Base-by-base conservation (phyloP, 2,329 filamentous ascomycete species). In the Sclerotinia spermophila region DNA sequence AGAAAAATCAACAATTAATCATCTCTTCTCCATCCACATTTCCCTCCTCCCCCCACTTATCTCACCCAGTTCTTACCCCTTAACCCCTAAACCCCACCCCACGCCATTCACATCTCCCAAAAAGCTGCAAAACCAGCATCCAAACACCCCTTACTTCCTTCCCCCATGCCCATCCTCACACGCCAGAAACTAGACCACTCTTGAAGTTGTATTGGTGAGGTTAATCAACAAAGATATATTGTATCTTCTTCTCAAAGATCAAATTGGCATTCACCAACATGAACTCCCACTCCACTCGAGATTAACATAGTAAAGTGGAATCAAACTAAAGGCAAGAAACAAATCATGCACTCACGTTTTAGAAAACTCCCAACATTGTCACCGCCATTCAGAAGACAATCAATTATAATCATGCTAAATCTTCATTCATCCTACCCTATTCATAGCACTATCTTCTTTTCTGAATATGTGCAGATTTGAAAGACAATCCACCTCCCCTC, bases 361-460 rank as follows among this genome's bases (percentile, higher is more conserved):
- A 21, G 17, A 6, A 35, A 17, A 24, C 30, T 27, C 48, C 38
- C 61, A 64, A 35, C 13, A 38, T 15, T 3, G n/a, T n/a, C 2
- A 19, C 10, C 7, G 3, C 24, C 19, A 65, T 10, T 44, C 17
- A 44, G 33, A 38, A 64, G 7, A 2, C 44, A 51, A n/a, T n/a
- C 15, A 65, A 2, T 38, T 40, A 53, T 65, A 27, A 65, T 53
- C 33, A 65, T 65, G 10, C 6, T 65, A n/a, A 21, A 33, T 53
- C 17, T 65, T 21, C 62, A 53, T 65, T 65, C 24, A 40, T 65
- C 53, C 33, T 65, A 65, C 44, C 40, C 33, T 35, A 27, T 53
- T 17, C 45, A 27, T 40, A 40, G 33, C 62, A 65, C 45, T 40
- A 53, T 15, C 40, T 53, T 65, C 33, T 53, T 21, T 53, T 38